A percentile compares a stretch with the other conserved stretches of the same genome.
Conservation (phyloP, 129 eudicot genomes). For the Lactuca sativa region DNA sequence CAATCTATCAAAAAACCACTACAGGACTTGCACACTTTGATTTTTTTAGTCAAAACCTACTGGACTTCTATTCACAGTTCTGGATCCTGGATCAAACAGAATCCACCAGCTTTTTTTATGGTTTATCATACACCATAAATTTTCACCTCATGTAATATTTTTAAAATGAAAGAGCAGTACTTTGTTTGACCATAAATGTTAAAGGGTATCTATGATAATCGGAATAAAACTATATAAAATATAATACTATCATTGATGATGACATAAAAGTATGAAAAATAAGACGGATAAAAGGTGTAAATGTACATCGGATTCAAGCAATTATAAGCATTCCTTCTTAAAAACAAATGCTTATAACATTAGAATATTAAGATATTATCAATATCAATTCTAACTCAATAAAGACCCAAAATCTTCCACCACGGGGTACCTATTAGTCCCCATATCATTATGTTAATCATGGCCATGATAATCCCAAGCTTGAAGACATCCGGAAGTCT, state of each 20-base stretch:
- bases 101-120: neutral
- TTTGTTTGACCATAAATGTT: constrained; percentile 3
- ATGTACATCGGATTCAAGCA: constrained; percentile 24
- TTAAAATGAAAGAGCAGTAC: neutral
- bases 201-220: neutral
- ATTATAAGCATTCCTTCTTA: constrained; percentile 22
- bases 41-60: neutral
- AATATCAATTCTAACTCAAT: constrained; percentile 30
- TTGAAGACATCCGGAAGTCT: constrained; percentile 59
- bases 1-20: constrained; percentile 17
- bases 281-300: neutral
- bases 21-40: neutral
- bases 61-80: constrained; percentile 1
- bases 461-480: constrained; percentile 55
- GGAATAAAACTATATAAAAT: too few relatives aligned
- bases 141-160: neutral
- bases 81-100: neutral
- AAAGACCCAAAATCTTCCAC: constrained; percentile 76
- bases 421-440: constrained; percentile 53
- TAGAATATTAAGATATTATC: neutral
- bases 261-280: too few relatives aligned
- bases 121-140: neutral
- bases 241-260: too few relatives aligned
- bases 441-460: constrained; percentile 53
- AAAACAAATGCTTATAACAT: constrained; percentile 11